These are phyloP conservation scores for Ophiostoma himal-ulmi DNA, from an alignment of 2,329 filamentous ascomycete genomes.

Conservation along the genomic window DNA sequence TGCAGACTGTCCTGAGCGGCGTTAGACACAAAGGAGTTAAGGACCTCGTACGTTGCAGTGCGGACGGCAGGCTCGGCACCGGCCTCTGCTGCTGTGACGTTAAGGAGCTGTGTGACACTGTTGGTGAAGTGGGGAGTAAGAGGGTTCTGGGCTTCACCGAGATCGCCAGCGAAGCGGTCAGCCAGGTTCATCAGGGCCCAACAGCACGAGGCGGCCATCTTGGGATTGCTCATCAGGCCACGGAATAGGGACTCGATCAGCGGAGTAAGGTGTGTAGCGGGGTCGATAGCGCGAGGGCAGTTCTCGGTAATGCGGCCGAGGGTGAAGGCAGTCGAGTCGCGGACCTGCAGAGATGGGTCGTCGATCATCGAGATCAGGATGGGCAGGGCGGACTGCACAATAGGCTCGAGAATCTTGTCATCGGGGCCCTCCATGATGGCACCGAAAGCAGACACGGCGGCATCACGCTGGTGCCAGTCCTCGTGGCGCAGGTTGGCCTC, in stretches of 20 bases:
- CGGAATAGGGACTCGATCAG: constrained; percentile 85
- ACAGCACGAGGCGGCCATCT: constrained; percentile 97
- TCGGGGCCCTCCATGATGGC: constrained; percentile 99
- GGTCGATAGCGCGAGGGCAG: constrained; percentile 87
- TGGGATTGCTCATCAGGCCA: constrained; percentile 81
- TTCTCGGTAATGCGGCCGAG: constrained; percentile 93
- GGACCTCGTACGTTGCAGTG: constrained; percentile 93
- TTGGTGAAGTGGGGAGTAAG: constrained; percentile 90
- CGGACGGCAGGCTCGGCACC: constrained; percentile 75
- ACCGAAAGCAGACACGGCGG: constrained; percentile 92
- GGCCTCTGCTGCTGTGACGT: constrained; percentile 70
- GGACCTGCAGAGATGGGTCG: constrained; percentile 80
- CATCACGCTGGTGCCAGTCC: constrained; percentile 92
- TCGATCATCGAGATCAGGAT: constrained; percentile 90
- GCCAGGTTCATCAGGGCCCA: constrained; percentile 99
- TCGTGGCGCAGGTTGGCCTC: constrained; percentile 84
- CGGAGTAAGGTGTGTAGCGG: constrained; percentile 70
- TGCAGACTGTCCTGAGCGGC: constrained; percentile 78
- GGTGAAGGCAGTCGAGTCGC: constrained; percentile 92
- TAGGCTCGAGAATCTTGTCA: constrained; percentile 81
- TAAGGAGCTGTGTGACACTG: constrained; percentile 77
- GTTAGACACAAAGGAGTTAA: constrained; percentile 90
- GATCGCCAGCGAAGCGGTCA: constrained; percentile 86
- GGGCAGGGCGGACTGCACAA: constrained; percentile 91
- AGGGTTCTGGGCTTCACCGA: constrained; percentile 69